Base-by-base conservation (phyloP, 805 yeast species). In the Limtongozyma cylindracea region DNA sequence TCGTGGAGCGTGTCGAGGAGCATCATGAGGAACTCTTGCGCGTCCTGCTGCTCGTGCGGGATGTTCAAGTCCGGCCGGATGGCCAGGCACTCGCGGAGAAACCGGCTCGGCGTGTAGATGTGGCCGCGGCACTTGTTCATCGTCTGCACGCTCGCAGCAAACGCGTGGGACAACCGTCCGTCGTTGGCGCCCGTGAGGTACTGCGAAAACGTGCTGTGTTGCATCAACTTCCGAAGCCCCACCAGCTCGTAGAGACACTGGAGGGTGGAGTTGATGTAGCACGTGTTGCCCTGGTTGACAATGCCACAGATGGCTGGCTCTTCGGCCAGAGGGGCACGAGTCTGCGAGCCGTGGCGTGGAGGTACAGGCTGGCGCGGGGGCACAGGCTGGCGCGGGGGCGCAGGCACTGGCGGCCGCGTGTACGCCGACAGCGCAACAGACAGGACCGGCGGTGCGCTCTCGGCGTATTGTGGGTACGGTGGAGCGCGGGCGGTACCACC, bases 11-110 rank as follows among this genome's bases (percentile, higher is more conserved):
- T 53, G 34, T 69, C 82, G 29, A 73, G 43, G 8, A 72, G 30
- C 27, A 72, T 61, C 37, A 71, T 51, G 20, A 74, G 41, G 33
- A 71, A 71, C 32, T 74, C 88, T 24, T 73, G 78, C 2, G 82
- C 68, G 38, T 74, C 91, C 35, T 74, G 88, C 33, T 74, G 91
- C 32, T 70, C 77, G 30, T 56, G 41, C 0, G 84, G 84, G 8
- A 73, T 69, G 29, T 50, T 47, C 24, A 71, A 53, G 32, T 68
- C 76, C 0, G 80, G 80, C 29, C 70, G 62, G 12, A 70, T 34
- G 5, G 43, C 27, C 12, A 60, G 41, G 22, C 68, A 45, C 2
- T 49, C 39, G 20, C 65, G 53, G 19, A 72, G 47, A 32, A 73
- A 71, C 19, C 62, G 59, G 6, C 61, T 54, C 4, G 84, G 80